Percentiles rank a stretch among this genome's conserved stretches.
Evolutionary conservation across 2,329 filamentous ascomycete genomes (phyloP).

Genomic region (Colletotrichum sp.): DNA sequence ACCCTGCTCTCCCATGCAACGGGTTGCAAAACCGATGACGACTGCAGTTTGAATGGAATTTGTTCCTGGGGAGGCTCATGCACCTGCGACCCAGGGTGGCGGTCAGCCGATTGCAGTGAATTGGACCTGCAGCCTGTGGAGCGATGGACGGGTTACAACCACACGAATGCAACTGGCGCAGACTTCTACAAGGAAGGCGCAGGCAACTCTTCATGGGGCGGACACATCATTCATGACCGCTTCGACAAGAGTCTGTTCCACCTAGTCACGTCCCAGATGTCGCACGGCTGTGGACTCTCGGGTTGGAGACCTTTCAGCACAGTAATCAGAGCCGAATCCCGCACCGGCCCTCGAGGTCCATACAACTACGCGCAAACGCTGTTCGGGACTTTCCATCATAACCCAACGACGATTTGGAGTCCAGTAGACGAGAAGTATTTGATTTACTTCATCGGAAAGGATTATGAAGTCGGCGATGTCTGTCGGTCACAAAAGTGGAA

Average conservation of each 20-base stretch:
- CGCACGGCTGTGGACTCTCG: constrained; percentile 47
- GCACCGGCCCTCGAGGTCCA: constrained; percentile 46
- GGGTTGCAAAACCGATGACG: constrained; percentile 27
- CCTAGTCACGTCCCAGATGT: constrained; percentile 50
- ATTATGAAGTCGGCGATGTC: constrained; percentile 22
- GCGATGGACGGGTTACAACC: constrained; percentile 49
- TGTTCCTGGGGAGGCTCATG: constrained; percentile 24
- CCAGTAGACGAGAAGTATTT: constrained; percentile 47
- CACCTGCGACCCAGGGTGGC: constrained; percentile 48
- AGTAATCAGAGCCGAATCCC: constrained; percentile 50
- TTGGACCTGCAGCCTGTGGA: constrained; percentile 48
- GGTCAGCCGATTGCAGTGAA: constrained; percentile 44
- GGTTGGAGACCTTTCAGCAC: constrained; percentile 53
- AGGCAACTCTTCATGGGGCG: constrained; percentile 53
- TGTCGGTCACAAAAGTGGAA: constrained; percentile 17
- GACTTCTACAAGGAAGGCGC: constrained; percentile 20
- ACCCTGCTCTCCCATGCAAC: neutral
- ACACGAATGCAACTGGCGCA: constrained; percentile 32
- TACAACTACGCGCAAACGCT: constrained; percentile 46
- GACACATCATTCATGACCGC: constrained; percentile 49
- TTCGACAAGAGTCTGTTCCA: constrained; percentile 43
- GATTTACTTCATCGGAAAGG: constrained; percentile 48
- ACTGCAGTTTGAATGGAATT: constrained; percentile 35
- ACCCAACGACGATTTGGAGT: constrained; percentile 49
- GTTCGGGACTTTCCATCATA: constrained; percentile 49